Evolutionary conservation across 2,329 filamentous ascomycete genomes (phyloP).

Genomic region (Sarocladiaceae sp.): DNA sequence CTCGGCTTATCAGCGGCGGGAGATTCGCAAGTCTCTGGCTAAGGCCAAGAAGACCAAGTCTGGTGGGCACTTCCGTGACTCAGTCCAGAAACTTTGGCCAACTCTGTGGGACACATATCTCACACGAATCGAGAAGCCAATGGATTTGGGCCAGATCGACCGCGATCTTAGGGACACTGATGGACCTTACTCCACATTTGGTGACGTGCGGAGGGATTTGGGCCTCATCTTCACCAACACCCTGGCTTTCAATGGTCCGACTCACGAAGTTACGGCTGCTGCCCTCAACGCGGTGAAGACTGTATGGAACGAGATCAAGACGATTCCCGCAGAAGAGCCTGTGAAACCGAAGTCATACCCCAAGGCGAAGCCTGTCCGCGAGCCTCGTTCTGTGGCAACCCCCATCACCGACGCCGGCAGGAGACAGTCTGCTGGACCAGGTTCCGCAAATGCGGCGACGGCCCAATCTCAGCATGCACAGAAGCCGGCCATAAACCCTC

Average conservation of each 20-base stretch:
- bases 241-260: conserved; percentile 71
- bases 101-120: conserved; percentile 68
- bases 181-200: conserved; percentile 56
- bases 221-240: conserved; percentile 75
- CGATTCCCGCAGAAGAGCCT: conserved; percentile 46
- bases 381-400: conserved; percentile 18
- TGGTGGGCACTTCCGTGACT: conserved; percentile 66
- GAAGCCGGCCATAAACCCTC: conserved; percentile 26
- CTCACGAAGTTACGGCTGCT: conserved; percentile 63
- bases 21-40: conserved; percentile 59
- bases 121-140: conserved; percentile 64
- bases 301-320: conserved; percentile 40
- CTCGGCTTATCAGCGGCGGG: conserved; percentile 53
- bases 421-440: conserved; percentile 24
- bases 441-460: conserved; percentile 16
- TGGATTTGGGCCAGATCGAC: conserved; percentile 82
- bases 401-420: conserved; percentile 13
- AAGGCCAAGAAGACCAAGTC: conserved; percentile 82
- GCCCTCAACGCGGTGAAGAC: conserved; percentile 50
- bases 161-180: conserved; percentile 63
- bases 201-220: conserved; percentile 68
- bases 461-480: conserved; percentile 14
- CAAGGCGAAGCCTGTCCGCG: conserved; percentile 31
- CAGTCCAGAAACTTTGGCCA: conserved; percentile 72
- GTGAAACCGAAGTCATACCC: conserved; percentile 47